Evolutionary conservation across 371 early-diverging fungal genomes (phyloP), one percentile per base, ranked within the genome.

Genomic region (Mucor circinelloides): DNA sequence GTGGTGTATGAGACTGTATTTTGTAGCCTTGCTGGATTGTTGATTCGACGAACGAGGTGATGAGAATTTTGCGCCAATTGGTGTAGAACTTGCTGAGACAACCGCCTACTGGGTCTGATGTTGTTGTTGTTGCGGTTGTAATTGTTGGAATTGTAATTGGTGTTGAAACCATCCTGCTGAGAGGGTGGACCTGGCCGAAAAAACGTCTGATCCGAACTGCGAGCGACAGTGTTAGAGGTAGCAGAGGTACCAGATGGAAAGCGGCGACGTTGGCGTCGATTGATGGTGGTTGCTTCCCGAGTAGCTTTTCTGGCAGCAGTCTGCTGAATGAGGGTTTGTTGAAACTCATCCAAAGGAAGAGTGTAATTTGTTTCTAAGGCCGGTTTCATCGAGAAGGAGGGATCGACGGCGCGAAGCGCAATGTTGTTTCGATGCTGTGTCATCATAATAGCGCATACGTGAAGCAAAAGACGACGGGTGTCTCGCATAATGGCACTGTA

Each of bases 321-420:
- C 25, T 66, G 66, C 50, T 66, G 44, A 25, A 19, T 5, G 0
- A 66, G 1, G 15, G 52, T 38, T 2, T 25, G 12, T n/a, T 44
- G 44, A 3, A 52, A 60, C 12, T 60, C 67, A 6, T 31, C 10
- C 1, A 55, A 17, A 30, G 52, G 55, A 3, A 60, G 27, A 10
- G 60, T 66, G 31, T 54, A 65, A 25, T 3, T 28, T 4, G 19
- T 38, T 13, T 40, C 34, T 10, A 10, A 36, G 4, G 3, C 2
- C 8, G 15, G 3, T 38, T 58, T 38, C 9, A 66, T n/a, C 4
- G 38, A 10, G 13, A 57, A 50, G 21, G 63, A 42, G 31, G 67
- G 69, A 12, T 66, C 31, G 17, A 63, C 27, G 0, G 71, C 64
- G 0, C 67, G 63, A 1, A 70, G 27, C 2, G 71, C 68, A 0